Conservation (phyloP, 1,284 basidiomycete genomes). For the Thecaphora thlaspeos region DNA sequence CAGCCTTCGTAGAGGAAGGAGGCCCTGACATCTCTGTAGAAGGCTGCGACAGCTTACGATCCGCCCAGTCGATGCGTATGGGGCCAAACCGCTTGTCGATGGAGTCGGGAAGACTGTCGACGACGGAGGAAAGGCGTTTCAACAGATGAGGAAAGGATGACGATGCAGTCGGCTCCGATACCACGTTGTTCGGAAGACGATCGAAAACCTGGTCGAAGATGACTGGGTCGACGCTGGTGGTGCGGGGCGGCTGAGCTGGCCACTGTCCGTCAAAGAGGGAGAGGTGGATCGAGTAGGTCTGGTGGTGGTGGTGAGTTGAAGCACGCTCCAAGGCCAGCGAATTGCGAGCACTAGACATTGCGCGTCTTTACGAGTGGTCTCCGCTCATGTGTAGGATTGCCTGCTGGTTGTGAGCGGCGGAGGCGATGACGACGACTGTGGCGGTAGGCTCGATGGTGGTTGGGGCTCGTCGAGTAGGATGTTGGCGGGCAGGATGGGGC, state of each 20-base stretch:
- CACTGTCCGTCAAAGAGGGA: slow-evolving; percentile 9
- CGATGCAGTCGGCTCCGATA: too few species aligned
- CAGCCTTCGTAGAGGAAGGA: slow-evolving; percentile 1
- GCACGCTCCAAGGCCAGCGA: background rate
- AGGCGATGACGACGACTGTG: too few species aligned
- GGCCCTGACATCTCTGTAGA: background rate
- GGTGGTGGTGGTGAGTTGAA: too few species aligned
- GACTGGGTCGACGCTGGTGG: slow-evolving; percentile 2
- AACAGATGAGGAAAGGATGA: too few species aligned
- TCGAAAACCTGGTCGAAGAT: slow-evolving; percentile 11
- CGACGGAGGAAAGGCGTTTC: too few species aligned
- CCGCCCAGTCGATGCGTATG: slow-evolving; percentile 44
- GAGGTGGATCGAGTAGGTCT: slow-evolving; percentile 31
- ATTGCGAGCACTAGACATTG: background rate
- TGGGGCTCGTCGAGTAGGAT: too few species aligned
- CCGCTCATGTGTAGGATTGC: too few species aligned
- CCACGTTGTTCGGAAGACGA: slow-evolving; percentile 7
- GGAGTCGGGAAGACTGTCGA: slow-evolving; percentile 1
- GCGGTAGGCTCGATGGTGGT: too few species aligned
- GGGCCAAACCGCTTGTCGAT: slow-evolving; percentile 43
- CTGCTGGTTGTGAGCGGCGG: too few species aligned
- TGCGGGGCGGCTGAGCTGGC: background rate
- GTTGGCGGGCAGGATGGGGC: too few species aligned
- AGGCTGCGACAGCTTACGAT: slow-evolving; percentile 2
- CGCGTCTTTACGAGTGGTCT: too few species aligned